Conservation (phyloP, 768 basidiomycete genomes). For the Leccinum fibrillosum region DNA sequence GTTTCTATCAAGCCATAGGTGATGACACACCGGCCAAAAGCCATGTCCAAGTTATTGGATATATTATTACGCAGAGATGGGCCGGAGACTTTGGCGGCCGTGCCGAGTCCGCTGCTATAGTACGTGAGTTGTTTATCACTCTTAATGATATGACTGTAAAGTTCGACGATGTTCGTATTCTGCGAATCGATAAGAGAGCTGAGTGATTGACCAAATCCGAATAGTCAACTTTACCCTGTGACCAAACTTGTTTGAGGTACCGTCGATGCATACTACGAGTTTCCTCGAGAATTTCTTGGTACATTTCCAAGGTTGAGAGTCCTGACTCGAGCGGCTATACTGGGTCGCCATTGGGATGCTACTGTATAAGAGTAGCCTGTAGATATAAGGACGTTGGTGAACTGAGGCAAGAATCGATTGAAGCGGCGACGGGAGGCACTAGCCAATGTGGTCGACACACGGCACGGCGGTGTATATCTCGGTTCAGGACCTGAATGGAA, state of each 20-base stretch:
- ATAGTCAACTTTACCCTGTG: constrained; percentile 20
- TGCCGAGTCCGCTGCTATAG: constrained; percentile 41
- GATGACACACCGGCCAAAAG: constrained; percentile 33
- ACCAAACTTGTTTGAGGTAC: constrained; percentile 39
- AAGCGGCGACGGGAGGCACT: no score
- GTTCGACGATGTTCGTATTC: constrained; percentile 43
- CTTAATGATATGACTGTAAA: constrained; percentile 35
- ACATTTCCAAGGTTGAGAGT: no score
- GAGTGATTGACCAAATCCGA: background rate
- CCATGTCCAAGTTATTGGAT: constrained; percentile 28
- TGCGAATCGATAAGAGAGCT: background rate
- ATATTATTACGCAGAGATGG: constrained; percentile 20
- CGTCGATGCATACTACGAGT: constrained; percentile 37
- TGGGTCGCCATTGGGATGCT: no score
- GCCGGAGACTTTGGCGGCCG: constrained; percentile 27
- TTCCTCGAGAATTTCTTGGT: constrained; percentile 7
- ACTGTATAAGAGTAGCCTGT: no score
- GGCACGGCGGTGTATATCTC: no score
- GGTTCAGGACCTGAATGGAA: no score
- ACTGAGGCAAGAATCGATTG: no score
- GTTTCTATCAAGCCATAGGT: background rate
- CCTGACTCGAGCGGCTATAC: no score
- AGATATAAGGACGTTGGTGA: no score
- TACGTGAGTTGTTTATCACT: constrained; percentile 34
- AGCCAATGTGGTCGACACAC: no score